phyloP scores from a whole-genome alignment of 495 filamentous ascomycete genomes.

The Talaromyces nanjingensis region DNA sequence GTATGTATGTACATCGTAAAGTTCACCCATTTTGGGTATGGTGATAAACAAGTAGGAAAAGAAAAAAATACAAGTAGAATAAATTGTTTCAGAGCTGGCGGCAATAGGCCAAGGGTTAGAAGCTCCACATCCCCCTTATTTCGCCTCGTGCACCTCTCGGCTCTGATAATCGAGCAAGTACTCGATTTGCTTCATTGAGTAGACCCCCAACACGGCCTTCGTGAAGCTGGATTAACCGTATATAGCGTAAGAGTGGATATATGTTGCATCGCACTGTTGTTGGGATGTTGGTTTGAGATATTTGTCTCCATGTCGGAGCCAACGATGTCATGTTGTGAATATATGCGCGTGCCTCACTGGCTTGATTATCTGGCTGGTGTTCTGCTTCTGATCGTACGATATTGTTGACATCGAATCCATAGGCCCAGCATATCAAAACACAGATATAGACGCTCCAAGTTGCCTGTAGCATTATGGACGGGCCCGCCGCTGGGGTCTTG shows the following conservation, averaged over 20 bases:
- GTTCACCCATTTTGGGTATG: not conserved
- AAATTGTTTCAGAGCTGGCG: not conserved
- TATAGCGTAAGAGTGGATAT: conserved; percentile 2
- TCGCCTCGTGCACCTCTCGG: conserved; percentile 6
- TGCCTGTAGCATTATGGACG: conserved; percentile 13
- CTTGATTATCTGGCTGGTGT: not conserved
- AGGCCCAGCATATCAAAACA: conserved; percentile 19
- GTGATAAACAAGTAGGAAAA: not conserved
- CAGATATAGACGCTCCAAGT: conserved; percentile 17
- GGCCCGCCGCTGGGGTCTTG: not conserved
- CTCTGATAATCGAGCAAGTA: conserved; percentile 14
- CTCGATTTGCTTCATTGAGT: conserved; percentile 15
- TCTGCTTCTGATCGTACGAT: not conserved
- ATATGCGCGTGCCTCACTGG: conserved; percentile 3
- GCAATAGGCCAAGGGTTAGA: conserved; percentile 4
- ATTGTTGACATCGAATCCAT: conserved; percentile 9
- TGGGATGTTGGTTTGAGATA: conserved; percentile 6
- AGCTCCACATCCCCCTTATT: conserved; percentile 13
- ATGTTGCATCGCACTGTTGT: conserved; percentile 7
- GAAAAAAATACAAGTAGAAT: not conserved
- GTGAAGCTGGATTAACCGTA: not conserved
- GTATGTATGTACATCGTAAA: conserved; percentile 5
- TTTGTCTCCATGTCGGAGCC: conserved; percentile 9
- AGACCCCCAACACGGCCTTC: conserved; percentile 14
- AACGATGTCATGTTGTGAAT: conserved; percentile 11